Percentiles rank a stretch among this genome's conserved stretches.
Conservation (phyloP, 169 alveolate species). For the Cryptosporidium muris region DNA sequence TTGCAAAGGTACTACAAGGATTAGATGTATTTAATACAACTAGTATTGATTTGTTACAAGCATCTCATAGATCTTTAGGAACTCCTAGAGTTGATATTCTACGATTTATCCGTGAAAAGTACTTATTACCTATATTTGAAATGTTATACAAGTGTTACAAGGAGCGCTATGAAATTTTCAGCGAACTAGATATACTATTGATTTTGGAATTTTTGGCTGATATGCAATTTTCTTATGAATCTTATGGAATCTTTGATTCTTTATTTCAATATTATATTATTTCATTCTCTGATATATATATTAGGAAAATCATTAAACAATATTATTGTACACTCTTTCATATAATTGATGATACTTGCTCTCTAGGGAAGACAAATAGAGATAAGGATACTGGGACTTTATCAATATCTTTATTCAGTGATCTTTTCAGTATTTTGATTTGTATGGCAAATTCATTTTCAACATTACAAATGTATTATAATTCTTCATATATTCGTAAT, state of each 20-base stretch:
- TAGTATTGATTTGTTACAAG: conserved; percentile 39
- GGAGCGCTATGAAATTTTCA: conserved; percentile 14
- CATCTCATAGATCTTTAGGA: conserved; percentile 13
- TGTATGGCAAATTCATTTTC: conserved; percentile 33
- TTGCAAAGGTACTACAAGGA: conserved; percentile 44
- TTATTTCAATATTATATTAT: conserved; percentile 32
- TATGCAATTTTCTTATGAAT: conserved; percentile 17
- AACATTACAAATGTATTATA: conserved; percentile 9
- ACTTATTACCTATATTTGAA: conserved; percentile 25
- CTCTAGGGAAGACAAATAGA: conserved; percentile 41
- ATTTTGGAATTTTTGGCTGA: conserved; percentile 43
- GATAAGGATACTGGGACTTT: conserved; percentile 65
- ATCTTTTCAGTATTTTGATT: conserved; percentile 1
- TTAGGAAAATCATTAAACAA: conserved; percentile 20
- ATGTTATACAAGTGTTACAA: conserved; percentile 13
- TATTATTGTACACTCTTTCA: conserved; percentile 16
- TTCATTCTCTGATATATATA: conserved; percentile 11
- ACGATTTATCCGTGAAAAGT: conserved; percentile 35
- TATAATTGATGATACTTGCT: conserved; percentile 22
- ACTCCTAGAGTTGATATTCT: conserved; percentile 53
- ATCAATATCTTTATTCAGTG: conserved; percentile 20
- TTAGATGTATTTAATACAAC: conserved; percentile 38
- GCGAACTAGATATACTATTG: conserved; percentile 19
- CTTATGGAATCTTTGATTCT: conserved; percentile 58
- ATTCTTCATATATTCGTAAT: conserved; percentile 27